Evolutionary conservation across 352 stramenopile species (phyloP), one percentile per base, ranked within the genome.

Genomic region (Phytophthora litchii): DNA sequence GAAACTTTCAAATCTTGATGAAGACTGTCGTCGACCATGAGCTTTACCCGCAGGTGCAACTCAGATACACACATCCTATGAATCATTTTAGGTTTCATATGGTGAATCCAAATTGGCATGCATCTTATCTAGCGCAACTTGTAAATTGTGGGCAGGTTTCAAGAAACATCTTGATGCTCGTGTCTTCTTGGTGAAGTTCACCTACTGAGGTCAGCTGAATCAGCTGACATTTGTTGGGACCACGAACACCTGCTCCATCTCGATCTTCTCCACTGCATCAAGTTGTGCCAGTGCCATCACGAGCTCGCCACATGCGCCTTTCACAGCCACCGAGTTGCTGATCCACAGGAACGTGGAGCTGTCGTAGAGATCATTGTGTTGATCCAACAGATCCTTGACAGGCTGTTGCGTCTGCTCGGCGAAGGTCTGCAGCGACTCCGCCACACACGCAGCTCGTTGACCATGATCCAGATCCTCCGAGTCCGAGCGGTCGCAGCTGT

Each of bases 261-360:
- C 62, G 37, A 89, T 77, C 31, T 57, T 45, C 38, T 74, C 36
- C 13, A 89, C 77, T 21, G 46, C 62, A n/a, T 82, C 69, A 27
- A 89, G 47, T 35, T 53, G 51, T 14, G 77, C 64, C 2, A 89
- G 66, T 41, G 53, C 64, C 34, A 77, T 13, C 23, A 87, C 53
- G 5, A 89, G 60, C 36, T 70, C 58, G 12, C 52, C 54, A 12
- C 66, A 57, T 1, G 68, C 74, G 21, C 72, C 65, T 43, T 75
- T 72, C n/a, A 89, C 56, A 7, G 69, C 72, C 13, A 87, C 75
- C 23, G 76, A 85, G 58, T 85, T 87, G 71, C 79, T 76, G 64
- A 89, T 89, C 80, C 80, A 89, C 46, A 89, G 68, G 37, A 81
- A 87, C 46, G 46, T 60, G 44, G 66, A 64, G 54, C 63, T 58